Percentiles rank a stretch among this genome's conserved stretches.
Evolutionary conservation across 495 filamentous ascomycete genomes (phyloP).

Genomic region (Podospora fimiseda): DNA sequence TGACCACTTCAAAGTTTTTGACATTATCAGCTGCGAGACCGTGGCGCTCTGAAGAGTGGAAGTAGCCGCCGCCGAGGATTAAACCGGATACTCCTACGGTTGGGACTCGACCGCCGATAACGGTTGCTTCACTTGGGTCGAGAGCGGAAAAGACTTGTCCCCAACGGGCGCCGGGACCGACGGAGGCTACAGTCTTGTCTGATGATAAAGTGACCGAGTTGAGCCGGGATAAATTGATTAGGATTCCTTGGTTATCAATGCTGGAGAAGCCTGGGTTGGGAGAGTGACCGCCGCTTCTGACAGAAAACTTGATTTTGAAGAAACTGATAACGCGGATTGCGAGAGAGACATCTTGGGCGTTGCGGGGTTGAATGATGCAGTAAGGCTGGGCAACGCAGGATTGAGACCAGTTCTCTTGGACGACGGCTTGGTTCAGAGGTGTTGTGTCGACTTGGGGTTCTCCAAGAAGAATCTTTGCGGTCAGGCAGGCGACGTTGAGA

Average conservation of each 20-base stretch:
- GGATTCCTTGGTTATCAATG: constrained; percentile 32
- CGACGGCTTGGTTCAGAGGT: no score
- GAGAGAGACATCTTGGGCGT: no score
- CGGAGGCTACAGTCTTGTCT: constrained; percentile 22
- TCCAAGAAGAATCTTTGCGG: no score
- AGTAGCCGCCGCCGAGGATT: constrained; percentile 28
- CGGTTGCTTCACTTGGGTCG: constrained; percentile 18
- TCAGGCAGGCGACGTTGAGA: no score
- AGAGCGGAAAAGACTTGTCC: constrained; percentile 31
- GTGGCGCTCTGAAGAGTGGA: background rate
- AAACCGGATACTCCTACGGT: constrained; percentile 36
- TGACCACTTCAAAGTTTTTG: constrained; percentile 41
- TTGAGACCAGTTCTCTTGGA: no score
- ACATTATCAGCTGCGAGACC: constrained; percentile 29
- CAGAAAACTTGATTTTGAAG: no score
- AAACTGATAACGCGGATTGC: no score
- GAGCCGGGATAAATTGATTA: constrained; percentile 38
- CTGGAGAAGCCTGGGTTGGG: constrained; percentile 27
- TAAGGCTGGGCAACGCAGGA: no score
- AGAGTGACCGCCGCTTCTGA: constrained; percentile 43
- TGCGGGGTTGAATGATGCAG: no score
- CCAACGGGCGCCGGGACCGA: constrained; percentile 39
- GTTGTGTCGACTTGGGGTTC: no score
- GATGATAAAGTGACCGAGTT: constrained; percentile 29
- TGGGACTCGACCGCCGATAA: constrained; percentile 31